Base-by-base conservation (phyloP, 208 protist genomes). In the Crithidia brevicula region DNA sequence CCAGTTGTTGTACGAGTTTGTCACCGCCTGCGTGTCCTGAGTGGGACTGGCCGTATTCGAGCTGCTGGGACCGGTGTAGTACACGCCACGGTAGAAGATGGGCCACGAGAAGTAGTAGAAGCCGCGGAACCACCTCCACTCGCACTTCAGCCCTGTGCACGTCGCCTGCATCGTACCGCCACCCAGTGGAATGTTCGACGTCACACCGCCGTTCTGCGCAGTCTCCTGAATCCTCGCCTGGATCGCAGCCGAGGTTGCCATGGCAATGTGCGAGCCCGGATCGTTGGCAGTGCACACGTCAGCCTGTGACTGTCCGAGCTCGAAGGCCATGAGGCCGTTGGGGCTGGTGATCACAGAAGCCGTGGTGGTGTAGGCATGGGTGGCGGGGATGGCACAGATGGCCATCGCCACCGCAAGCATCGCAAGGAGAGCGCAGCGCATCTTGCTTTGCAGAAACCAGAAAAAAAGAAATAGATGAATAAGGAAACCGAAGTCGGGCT, bases 71-170 rank as follows among this genome's bases (percentile, higher is more conserved):
- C 75, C 81, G 30, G 67, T 74, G 51, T 75, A 82, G 47, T 79
- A 58, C 28, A 84, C 71, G 20, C 84, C 84, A 2, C 69, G 40
- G 49, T 80, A 82, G 46, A 92, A 89, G 25, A 69, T 72, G 4
- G 72, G 38, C 28, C 59, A 46, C 18, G 72, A 71, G 27, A 53
- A 50, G 59, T 72, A 59, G 60, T 67, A 85, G 22, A 92, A 61
- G n/a, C 86, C 86, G 27, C 79, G 70, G 33, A 62, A 71, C 61
- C 76, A 92, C 36, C 52, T 16, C 83, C 86, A 92, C 15, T 30
- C 33, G 62, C 86, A 92, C 51, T 53, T 23, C 13, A 38, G 6
- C 4, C 8, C 33, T 0, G 75, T 59, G 70, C 86, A 92, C 2
- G 64, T 61, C 11, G 71, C 71, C 56, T 77, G 73, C 20, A 67